These are phyloP conservation scores for Cyberlindnera veronae DNA, from an alignment of 805 yeast genomes.

Conservation along the genomic window DNA sequence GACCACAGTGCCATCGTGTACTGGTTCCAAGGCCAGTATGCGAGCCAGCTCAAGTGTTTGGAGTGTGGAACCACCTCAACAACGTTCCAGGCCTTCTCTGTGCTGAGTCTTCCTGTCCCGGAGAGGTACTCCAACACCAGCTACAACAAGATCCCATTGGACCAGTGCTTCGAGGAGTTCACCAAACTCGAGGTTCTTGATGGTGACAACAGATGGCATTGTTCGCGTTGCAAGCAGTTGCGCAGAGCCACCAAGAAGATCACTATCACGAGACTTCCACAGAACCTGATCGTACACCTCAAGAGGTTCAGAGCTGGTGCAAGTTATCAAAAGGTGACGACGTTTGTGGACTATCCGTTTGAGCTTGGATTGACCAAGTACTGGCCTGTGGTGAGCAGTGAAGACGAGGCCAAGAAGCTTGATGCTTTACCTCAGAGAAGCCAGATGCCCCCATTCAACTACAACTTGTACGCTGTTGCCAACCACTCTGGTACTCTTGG, in stretches of 20 bases:
- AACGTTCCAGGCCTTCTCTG: constrained; percentile 79
- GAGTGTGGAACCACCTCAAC: constrained; percentile 77
- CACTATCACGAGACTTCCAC: constrained; percentile 74
- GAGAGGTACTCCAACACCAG: constrained; percentile 31
- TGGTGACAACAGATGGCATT: constrained; percentile 79
- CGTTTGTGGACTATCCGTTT: constrained; percentile 67
- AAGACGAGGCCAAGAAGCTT: constrained; percentile 8
- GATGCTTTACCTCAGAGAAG: constrained; percentile 61
- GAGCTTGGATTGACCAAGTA: constrained; percentile 46
- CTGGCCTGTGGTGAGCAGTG: constrained; percentile 14
- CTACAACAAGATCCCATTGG: constrained; percentile 31
- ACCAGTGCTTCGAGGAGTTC: constrained; percentile 74
- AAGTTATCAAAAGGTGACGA: constrained; percentile 28
- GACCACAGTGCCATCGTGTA: constrained; percentile 80
- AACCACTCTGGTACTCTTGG: constrained; percentile 79
- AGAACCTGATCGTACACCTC: constrained; percentile 74
- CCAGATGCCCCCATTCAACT: constrained; percentile 77
- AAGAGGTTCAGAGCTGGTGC: constrained; percentile 64
- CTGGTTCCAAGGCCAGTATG: constrained; percentile 83
- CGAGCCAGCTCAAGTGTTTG: constrained; percentile 72
- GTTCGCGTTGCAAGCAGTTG: constrained; percentile 68
- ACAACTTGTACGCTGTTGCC: constrained; percentile 75
- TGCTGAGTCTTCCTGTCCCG: constrained; percentile 78
- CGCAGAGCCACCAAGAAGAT: constrained; percentile 66
- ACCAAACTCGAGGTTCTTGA: constrained; percentile 70